Evolutionary conservation across 805 yeast genomes (phyloP).

Genomic region (Metschnikowia continentalis): DNA sequence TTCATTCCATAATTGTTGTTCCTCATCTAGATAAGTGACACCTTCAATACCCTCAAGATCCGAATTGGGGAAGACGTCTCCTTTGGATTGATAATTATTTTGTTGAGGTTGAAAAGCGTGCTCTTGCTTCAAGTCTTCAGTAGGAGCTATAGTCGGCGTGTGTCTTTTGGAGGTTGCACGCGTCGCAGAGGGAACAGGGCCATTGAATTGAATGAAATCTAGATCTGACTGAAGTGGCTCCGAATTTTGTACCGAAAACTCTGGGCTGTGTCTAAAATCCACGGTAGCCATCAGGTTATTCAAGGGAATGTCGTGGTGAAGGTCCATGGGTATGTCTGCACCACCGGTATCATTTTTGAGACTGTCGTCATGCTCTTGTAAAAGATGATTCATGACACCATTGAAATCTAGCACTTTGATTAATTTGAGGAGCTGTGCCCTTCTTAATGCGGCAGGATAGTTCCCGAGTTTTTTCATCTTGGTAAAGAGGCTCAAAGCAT

Average conservation of each 20-base stretch:
- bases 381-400: constrained; percentile 55
- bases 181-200: constrained; percentile 18
- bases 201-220: constrained; percentile 24
- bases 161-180: constrained; percentile 17
- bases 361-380: constrained; percentile 55
- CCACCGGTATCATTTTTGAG: neutral
- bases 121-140: constrained; percentile 20
- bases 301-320: constrained; percentile 5
- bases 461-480: constrained; percentile 75
- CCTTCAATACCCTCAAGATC: constrained; percentile 43
- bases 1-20: constrained; percentile 66
- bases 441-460: constrained; percentile 71
- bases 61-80: constrained; percentile 31
- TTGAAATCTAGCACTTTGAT: constrained; percentile 65
- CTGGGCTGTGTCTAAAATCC: constrained; percentile 12
- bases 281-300: constrained; percentile 2
- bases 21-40: constrained; percentile 38
- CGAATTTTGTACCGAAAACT: constrained; percentile 9
- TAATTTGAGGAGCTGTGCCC: constrained; percentile 66
- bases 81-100: constrained; percentile 7
- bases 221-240: constrained; percentile 21
- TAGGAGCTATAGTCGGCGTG: constrained; percentile 17
- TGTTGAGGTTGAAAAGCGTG: constrained; percentile 4
- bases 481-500: constrained; percentile 64
- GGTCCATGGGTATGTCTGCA: constrained; percentile 10